Evolutionary conservation across 2,329 filamentous ascomycete genomes (phyloP).

Genomic region (Aspergillus latus): DNA sequence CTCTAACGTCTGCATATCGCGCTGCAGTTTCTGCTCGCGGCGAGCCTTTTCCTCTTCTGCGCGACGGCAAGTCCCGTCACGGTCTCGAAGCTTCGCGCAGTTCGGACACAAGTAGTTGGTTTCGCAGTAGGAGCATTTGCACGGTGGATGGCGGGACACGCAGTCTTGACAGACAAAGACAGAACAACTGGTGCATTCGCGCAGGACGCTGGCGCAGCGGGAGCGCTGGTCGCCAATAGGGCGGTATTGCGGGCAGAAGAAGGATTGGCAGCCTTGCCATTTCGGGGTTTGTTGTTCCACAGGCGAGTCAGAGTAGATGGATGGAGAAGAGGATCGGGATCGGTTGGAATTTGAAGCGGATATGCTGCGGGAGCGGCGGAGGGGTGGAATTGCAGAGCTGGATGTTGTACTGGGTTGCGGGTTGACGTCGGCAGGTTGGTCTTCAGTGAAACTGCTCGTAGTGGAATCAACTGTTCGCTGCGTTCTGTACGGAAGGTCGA

Average conservation of each 20-base stretch:
- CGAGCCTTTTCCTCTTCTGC: slow-evolving; percentile 40
- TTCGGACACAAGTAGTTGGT: slow-evolving; percentile 47
- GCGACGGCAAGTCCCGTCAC: slow-evolving; percentile 42
- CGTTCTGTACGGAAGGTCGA: slow-evolving; percentile 32
- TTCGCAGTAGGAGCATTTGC: slow-evolving; percentile 46
- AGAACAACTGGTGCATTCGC: slow-evolving; percentile 48
- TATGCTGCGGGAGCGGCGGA: slow-evolving; percentile 36
- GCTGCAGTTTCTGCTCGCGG: slow-evolving; percentile 42
- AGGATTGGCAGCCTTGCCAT: slow-evolving; percentile 51
- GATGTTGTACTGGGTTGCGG: slow-evolving; percentile 21
- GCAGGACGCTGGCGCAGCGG: slow-evolving; percentile 44
- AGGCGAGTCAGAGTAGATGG: slow-evolving; percentile 38
- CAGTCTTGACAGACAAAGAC: slow-evolving; percentile 50
- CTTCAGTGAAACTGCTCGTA: slow-evolving; percentile 39
- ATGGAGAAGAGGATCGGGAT: slow-evolving; percentile 43
- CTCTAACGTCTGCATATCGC: slow-evolving; percentile 42
- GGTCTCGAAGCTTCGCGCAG: slow-evolving; percentile 40
- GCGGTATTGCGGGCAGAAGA: slow-evolving; percentile 48
- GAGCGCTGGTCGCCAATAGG: slow-evolving; percentile 47
- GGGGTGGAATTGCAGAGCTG: slow-evolving; percentile 22
- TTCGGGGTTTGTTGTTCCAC: slow-evolving; percentile 31
- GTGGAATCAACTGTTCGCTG: slow-evolving; percentile 32
- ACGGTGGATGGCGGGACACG: slow-evolving; percentile 40
- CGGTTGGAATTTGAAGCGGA: slow-evolving; percentile 43
- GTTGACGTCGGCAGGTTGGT: slow-evolving; percentile 29